These are phyloP conservation scores for Camelina neglecta DNA, from an alignment of 345 rosid genomes.

Conservation along the genomic window DNA sequence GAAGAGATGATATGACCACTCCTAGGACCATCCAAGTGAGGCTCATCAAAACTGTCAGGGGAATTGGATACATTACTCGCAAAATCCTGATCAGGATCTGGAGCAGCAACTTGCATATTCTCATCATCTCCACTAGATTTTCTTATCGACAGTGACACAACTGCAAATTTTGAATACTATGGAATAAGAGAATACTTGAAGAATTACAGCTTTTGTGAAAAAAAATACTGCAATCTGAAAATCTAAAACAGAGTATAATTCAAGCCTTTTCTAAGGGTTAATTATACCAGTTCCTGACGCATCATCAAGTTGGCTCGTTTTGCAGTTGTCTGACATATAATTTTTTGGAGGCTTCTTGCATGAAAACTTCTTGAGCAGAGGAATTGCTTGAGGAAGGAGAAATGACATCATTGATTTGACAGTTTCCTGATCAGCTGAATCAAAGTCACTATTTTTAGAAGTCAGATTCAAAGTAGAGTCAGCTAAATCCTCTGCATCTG, in stretches of 20 bases:
- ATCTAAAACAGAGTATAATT: conserved; percentile 16
- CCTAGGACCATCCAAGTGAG: conserved; percentile 36
- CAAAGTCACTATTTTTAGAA: conserved; percentile 55
- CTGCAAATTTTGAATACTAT: conserved; percentile 44
- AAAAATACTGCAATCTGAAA: too few species aligned
- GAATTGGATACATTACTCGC: conserved; percentile 43
- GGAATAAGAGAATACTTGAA: conserved; percentile 6
- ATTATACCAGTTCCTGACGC: conserved; percentile 46
- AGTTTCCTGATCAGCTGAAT: conserved; percentile 64
- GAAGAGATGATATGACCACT: conserved; percentile 35
- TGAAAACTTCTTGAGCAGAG: conserved; percentile 63
- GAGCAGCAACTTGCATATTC: conserved; percentile 32
- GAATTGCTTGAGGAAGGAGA: conserved; percentile 92
- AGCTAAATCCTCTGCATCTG: conserved; percentile 50
- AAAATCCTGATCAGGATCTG: conserved; percentile 45
- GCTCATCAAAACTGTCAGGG: conserved; percentile 61
- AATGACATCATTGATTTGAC: conserved; percentile 78
- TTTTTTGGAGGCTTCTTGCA: conserved; percentile 48
- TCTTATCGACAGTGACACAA: conserved; percentile 33
- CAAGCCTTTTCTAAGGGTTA: conserved; percentile 15
- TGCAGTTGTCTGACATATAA: conserved; percentile 39
- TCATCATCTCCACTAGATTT: conserved; percentile 36
- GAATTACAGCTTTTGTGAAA: not conserved
- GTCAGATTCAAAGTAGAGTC: conserved; percentile 47
- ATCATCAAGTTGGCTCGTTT: conserved; percentile 38